phyloP scores from a whole-genome alignment of 2,329 filamentous ascomycete species.

The Teratosphaeria epicoccoides region DNA sequence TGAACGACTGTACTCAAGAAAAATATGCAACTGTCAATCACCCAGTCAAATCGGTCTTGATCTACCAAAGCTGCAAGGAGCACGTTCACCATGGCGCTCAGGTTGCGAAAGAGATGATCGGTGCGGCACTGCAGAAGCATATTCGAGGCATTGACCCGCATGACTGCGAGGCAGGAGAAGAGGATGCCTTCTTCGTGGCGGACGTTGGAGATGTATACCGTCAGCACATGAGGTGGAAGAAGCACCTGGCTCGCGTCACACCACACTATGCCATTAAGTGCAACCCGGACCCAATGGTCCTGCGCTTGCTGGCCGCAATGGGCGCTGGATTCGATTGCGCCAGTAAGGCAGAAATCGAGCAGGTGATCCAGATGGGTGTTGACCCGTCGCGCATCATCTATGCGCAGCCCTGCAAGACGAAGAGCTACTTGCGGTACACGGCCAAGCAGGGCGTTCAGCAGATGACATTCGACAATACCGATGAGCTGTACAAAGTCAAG shows the following conservation, averaged over 20 bases:
- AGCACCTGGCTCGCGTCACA: slow-evolving; percentile 81
- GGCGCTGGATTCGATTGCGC: slow-evolving; percentile 97
- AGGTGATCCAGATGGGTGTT: slow-evolving; percentile 72
- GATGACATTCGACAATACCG: slow-evolving; percentile 98
- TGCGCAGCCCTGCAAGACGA: slow-evolving; percentile 98
- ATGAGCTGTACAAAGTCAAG: slow-evolving; percentile 97
- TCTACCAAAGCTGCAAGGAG: slow-evolving; percentile 18
- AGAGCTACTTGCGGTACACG: slow-evolving; percentile 90
- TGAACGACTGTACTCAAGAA: slow-evolving; percentile 31
- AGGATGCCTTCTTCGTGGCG: slow-evolving; percentile 96
- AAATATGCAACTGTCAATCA: slow-evolving; percentile 28
- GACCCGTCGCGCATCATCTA: slow-evolving; percentile 92
- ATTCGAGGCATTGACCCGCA: slow-evolving; percentile 78
- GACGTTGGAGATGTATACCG: slow-evolving; percentile 98
- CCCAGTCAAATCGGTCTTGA: slow-evolving; percentile 13
- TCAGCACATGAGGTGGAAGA: slow-evolving; percentile 97
- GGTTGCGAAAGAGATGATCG: slow-evolving; percentile 67
- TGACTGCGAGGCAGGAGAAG: slow-evolving; percentile 78
- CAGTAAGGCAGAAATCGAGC: slow-evolving; percentile 93
- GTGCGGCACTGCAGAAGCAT: slow-evolving; percentile 74
- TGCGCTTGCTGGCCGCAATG: slow-evolving; percentile 75
- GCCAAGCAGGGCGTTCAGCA: slow-evolving; percentile 76
- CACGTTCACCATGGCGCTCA: slow-evolving; percentile 38
- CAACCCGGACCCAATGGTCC: slow-evolving; percentile 84
- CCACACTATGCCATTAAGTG: slow-evolving; percentile 99